Conservation (phyloP, 352 stramenopile genomes). For the Phytophthora sp. region DNA sequence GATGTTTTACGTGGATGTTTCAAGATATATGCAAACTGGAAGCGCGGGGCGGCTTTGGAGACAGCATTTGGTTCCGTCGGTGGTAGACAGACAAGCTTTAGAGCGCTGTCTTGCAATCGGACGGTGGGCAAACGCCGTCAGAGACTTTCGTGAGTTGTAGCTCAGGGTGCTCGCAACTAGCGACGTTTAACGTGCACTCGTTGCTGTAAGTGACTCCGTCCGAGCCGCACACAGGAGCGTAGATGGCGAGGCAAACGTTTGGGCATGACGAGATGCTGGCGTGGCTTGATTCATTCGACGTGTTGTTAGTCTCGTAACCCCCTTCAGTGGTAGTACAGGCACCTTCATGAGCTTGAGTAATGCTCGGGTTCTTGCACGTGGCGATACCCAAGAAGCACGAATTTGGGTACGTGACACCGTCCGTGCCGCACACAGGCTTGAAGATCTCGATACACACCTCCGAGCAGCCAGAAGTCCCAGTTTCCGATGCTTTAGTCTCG, state of each 20-base stretch:
- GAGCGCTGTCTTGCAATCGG: slow-evolving; percentile 8
- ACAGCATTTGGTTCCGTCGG: too few relatives aligned
- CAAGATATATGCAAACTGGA: too few relatives aligned
- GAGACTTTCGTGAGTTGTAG: slow-evolving; percentile 20
- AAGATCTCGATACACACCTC: slow-evolving; percentile 31
- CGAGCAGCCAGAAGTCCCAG: not conserved
- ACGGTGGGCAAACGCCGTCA: slow-evolving; percentile 17
- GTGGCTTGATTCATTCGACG: slow-evolving; percentile 14
- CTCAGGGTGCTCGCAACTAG: slow-evolving; percentile 32
- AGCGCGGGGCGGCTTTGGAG: too few relatives aligned
- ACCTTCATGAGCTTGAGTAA: slow-evolving; percentile 43
- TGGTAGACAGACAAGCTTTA: not conserved
- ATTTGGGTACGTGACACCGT: slow-evolving; percentile 41
- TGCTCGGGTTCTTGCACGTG: slow-evolving; percentile 19
- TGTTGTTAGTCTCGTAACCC: slow-evolving; percentile 2
- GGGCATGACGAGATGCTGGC: slow-evolving; percentile 21
- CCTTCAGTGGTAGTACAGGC: slow-evolving; percentile 31
- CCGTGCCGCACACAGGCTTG: slow-evolving; percentile 35
- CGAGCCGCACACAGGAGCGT: slow-evolving; percentile 43
- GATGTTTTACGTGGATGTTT: too few relatives aligned
- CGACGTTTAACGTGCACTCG: slow-evolving; percentile 32
- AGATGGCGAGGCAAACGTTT: slow-evolving; percentile 30
- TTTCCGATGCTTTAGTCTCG: not conserved
- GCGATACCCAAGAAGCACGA: slow-evolving; percentile 28
- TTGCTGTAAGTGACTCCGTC: slow-evolving; percentile 46